These are phyloP conservation scores for Backusella parvicylindrica DNA, from an alignment of 192 early-diverging fungal species.

Conservation along the genomic window DNA sequence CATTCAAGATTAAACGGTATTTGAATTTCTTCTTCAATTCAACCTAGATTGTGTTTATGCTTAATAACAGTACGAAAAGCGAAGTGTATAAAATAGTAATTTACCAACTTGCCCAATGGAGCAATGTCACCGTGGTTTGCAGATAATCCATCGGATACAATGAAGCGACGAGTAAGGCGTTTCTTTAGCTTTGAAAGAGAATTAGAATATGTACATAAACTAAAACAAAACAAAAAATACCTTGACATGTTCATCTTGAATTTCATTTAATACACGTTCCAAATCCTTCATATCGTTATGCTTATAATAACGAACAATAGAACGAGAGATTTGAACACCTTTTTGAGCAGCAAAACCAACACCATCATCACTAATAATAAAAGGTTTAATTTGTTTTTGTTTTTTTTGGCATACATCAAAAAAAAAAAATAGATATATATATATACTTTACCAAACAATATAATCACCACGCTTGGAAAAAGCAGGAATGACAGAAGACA, in stretches of 20 bases:
- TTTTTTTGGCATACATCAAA: background rate
- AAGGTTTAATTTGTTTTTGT: background rate
- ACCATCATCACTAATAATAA: slow-evolving; percentile 72
- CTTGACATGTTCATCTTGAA: slow-evolving; percentile 61
- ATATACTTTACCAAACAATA: slow-evolving; percentile 72
- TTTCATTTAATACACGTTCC: slow-evolving; percentile 77
- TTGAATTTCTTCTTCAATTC: slow-evolving; percentile 95
- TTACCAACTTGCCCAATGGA: slow-evolving; percentile 65
- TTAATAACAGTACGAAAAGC: background rate
- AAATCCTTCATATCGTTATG: slow-evolving; percentile 98
- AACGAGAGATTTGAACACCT: slow-evolving; percentile 85
- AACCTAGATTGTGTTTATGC: slow-evolving; percentile 20
- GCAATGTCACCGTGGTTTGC: slow-evolving; percentile 86
- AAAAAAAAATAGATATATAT: background rate
- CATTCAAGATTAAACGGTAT: slow-evolving; percentile 94
- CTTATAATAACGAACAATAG: slow-evolving; percentile 86
- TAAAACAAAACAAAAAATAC: slow-evolving; percentile 30
- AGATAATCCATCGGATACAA: slow-evolving; percentile 92
- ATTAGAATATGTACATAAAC: background rate
- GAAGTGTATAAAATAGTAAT: background rate
- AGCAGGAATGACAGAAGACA: slow-evolving; percentile 91
- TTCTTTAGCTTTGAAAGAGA: slow-evolving; percentile 55
- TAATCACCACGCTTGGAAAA: slow-evolving; percentile 98
- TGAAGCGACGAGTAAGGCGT: slow-evolving; percentile 87
- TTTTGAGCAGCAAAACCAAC: slow-evolving; percentile 88